These are phyloP conservation scores for Leptographium flavum DNA, from an alignment of 2,329 filamentous ascomycete genomes.

Conservation along the genomic window DNA sequence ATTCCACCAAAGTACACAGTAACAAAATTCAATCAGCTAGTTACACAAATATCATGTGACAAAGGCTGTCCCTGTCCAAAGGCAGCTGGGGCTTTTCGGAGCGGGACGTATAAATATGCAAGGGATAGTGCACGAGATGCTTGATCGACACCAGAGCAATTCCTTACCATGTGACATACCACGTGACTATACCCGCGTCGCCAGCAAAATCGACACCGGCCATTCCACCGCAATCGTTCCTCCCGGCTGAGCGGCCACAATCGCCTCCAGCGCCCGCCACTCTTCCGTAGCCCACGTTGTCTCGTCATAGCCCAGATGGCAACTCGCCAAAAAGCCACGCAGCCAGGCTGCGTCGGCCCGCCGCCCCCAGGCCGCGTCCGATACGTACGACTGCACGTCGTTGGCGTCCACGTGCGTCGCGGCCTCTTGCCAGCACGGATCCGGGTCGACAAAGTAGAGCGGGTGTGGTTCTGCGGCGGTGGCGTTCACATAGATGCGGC, in stretches of 20 bases:
- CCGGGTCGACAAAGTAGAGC: constrained; percentile 9
- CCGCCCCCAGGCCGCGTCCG: constrained; percentile 9
- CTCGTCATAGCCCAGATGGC: constrained; percentile 11
- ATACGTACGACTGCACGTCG: not conserved
- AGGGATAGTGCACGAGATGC: too few species aligned
- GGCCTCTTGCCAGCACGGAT: constrained; percentile 6
- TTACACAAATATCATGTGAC: too few species aligned
- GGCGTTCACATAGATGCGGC: constrained; percentile 7
- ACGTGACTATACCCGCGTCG: constrained; percentile 2
- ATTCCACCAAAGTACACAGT: too few species aligned
- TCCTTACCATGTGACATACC: too few species aligned
- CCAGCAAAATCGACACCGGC: constrained; percentile 10
- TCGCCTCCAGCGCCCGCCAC: constrained; percentile 10
- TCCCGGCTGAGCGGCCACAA: constrained; percentile 5
- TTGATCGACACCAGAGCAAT: too few species aligned
- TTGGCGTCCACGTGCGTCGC: not conserved
- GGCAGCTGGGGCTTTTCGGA: too few species aligned
- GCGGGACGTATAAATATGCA: too few species aligned
- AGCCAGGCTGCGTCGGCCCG: constrained; percentile 10
- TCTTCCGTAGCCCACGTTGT: constrained; percentile 8
- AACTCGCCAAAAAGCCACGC: constrained; percentile 11
- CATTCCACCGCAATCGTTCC: constrained; percentile 8
- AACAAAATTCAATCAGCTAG: too few species aligned
- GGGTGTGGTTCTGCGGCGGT: constrained; percentile 1
- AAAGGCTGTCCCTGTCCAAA: too few species aligned